Base-by-base conservation (phyloP, 495 filamentous ascomycete genomes). In the Talaromyces liani region DNA sequence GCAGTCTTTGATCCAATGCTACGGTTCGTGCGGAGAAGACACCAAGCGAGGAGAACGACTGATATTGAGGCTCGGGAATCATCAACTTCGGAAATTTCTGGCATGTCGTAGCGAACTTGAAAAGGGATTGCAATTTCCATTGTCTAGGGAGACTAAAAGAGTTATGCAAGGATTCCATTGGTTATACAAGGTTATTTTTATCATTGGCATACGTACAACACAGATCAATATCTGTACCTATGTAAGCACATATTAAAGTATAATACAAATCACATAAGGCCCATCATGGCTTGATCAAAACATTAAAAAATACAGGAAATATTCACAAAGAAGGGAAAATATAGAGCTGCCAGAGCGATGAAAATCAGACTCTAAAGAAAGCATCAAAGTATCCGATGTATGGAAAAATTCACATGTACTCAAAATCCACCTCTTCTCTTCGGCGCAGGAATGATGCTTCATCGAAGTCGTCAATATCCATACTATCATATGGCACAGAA, bases 381-480 rank as follows among this genome's bases (percentile, higher is more conserved):
- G 2, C 20, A 6, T 6, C 4, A 56, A 58, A 22, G 6, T 27
- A 8, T 14, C 10, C 20, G 9, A 6, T 14, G 72, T 75, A 2
- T 56, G 59, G 61, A 49, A 34, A 25, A 25, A 29, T 20, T 27
- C 39, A 51, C 29, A 34, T 12, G 55, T 70, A 73, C 36, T 80
- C 77, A 16, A 65, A 64, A 65, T 80, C 78, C n/a, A 79, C 75
- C 58, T 81, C 78, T 31, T 80, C 78, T 5, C 73, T 69, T 36
- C 72, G 68, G 31, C 77, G 69, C 16, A 81, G 65, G 64, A 81
- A 81, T 1, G 70, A 47, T 0, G 78, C 73, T 56, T 81, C 78
- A 55, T 77, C 78, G 57, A 81, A 81, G 54, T 79, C 78, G 60
- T 64, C 67, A 20, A 76, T 9, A 33, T 75, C 73, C 72, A 79